These are phyloP conservation scores for Angophora floribunda DNA, from an alignment of 345 rosid species.

Conservation along the genomic window DNA sequence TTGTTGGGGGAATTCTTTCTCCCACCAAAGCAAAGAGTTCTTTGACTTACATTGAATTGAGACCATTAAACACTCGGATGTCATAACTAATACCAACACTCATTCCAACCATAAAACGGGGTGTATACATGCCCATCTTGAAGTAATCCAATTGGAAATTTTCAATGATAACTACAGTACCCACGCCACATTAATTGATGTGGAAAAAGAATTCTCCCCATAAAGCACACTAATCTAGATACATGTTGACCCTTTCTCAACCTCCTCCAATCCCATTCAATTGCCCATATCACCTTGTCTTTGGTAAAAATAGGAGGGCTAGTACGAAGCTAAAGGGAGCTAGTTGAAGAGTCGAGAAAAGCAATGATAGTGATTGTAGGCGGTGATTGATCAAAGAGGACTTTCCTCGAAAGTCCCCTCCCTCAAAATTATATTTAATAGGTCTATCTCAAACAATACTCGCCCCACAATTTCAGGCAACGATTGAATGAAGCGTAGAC, in stretches of 20 bases:
- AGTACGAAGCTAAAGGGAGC: background rate
- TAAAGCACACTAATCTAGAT: background rate
- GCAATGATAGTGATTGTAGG: background rate
- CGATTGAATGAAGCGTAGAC: slow-evolving; percentile 3
- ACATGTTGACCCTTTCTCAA: background rate
- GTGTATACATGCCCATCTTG: background rate
- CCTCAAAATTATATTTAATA: background rate
- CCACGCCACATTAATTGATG: background rate
- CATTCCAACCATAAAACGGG: background rate
- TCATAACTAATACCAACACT: background rate
- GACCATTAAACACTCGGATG: background rate
- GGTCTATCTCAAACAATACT: background rate
- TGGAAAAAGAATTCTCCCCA: background rate
- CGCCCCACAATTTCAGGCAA: slow-evolving; percentile 2
- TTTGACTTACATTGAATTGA: background rate
- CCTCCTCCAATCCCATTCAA: background rate
- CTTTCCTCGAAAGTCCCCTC: slow-evolving; percentile 37
- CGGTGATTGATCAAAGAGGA: background rate
- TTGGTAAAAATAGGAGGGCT: background rate
- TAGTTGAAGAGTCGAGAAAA: slow-evolving; percentile 3
- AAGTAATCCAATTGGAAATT: background rate
- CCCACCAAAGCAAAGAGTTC: background rate
- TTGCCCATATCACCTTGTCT: background rate
- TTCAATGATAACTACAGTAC: background rate
- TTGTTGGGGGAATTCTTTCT: background rate